Evolutionary conservation across 345 rosid genomes (phyloP), one percentile per base, ranked within the genome.

Genomic region (Angophora floribunda): DNA sequence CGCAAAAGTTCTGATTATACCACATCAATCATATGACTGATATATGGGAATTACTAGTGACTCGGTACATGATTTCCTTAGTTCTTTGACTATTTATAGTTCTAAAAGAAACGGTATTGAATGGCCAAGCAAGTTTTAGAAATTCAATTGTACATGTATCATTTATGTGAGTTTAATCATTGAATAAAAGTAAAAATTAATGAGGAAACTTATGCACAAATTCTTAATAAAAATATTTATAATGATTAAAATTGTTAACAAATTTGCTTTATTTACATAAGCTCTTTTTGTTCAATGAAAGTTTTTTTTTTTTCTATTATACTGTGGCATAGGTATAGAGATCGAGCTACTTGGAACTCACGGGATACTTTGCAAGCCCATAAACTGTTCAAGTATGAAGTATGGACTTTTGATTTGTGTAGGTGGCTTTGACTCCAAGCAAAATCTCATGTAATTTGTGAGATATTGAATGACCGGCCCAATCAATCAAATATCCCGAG

Each of bases 1-100:
- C 8, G 4, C 4, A 1, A 70, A 24, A 6, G 0, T 8, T 32
- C 21, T 4, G 1, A 32, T 7, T 16, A 70, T 32, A 67, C 5
- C 24, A 2, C 13, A 9, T 16, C 41, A 32, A 70, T 10, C 80
- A 9, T 41, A 17, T 70, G 45, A 32, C 11, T 1, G 45, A 32
- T 16, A 32, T 1, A 67, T 67, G 79, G 45, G 9, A 16, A 67
- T 36, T 67, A 67, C 0, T 32, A 32, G 44, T 67, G 45, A 67
- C 79, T 67, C 8, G 3, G 3, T 4, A 32, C 24, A 16, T 36
- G 24, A 9, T 36, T 6, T 70, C 47, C 47, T 36, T 70, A 17
- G 36, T 41, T 36, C 13, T 70, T 17, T 70, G 47, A 70, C 22
- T 24, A 67, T 67, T 67, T 67, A 67, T 67, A 32, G 41, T 2